phyloP scores from a whole-genome alignment of 225 moss, liverwort and hornwort genomes.

The Rhytidiadelphus loreus region DNA sequence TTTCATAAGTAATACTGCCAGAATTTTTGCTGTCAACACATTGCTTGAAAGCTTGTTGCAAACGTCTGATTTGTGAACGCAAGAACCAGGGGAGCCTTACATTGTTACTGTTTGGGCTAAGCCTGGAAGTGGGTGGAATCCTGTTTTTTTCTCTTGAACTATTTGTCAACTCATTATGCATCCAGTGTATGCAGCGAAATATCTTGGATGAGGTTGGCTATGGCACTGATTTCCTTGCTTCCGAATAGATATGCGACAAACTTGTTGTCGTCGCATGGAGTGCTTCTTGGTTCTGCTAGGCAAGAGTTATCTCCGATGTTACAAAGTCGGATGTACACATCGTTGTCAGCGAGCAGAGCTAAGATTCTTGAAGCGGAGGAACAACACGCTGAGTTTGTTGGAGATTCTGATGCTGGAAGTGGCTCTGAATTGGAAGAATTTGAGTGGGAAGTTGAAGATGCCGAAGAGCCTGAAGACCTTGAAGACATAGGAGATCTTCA shows the following conservation, averaged over 20 bases:
- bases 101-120: neutral
- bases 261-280: neutral
- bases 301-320: neutral
- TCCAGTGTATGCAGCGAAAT: neutral
- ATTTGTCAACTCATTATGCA: neutral
- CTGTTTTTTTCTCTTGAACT: neutral
- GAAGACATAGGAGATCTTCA: neutral
- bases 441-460: constrained; percentile 24
- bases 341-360: neutral
- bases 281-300: neutral
- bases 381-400: neutral
- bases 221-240: neutral
- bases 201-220: neutral
- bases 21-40: neutral
- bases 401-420: constrained; percentile 12
- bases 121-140: neutral
- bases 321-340: neutral
- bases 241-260: neutral
- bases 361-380: neutral
- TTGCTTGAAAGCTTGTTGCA: neutral
- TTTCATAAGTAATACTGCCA: neutral
- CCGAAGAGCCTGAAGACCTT: neutral
- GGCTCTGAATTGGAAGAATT: constrained; percentile 10
- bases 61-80: neutral
- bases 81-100: neutral